A percentile compares a stretch with the other conserved stretches of the same genome.
These are phyloP conservation scores for Licmophora abbreviata DNA, from an alignment of 108 stramenopile species.

Conservation along the genomic window DNA sequence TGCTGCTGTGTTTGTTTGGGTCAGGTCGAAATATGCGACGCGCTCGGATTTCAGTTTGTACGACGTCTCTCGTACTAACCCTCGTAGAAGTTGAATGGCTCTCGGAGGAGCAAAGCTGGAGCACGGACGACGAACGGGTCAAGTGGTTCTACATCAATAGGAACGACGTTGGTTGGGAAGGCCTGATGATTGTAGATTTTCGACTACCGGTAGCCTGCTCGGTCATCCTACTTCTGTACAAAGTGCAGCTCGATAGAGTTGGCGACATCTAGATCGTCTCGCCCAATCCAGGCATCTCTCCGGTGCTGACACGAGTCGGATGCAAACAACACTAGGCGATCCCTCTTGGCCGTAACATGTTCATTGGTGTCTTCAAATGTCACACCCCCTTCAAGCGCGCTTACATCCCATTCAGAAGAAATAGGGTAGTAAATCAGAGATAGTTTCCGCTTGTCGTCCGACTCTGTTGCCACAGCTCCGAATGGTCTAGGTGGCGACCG, in stretches of 20 bases:
- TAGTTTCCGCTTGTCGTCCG: slow-evolving; percentile 19
- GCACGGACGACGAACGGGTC: too few relatives aligned
- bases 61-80: too few relatives aligned
- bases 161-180: too few relatives aligned
- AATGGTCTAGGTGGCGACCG: slow-evolving; percentile 1
- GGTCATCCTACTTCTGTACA: slow-evolving; percentile 11
- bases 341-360: slow-evolving; percentile 10
- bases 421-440: slow-evolving; percentile 24
- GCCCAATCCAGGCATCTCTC: slow-evolving; percentile 18
- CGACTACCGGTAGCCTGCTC: too few relatives aligned
- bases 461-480: slow-evolving; percentile 2
- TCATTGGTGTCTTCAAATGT: slow-evolving; percentile 9
- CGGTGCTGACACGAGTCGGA: slow-evolving; percentile 15
- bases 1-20: too few relatives aligned
- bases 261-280: slow-evolving; percentile 12
- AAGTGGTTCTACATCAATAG: too few relatives aligned
- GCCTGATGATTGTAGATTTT: too few relatives aligned
- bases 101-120: too few relatives aligned
- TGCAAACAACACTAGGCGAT: slow-evolving; percentile 27
- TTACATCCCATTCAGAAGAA: slow-evolving; percentile 16
- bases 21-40: too few relatives aligned
- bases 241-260: slow-evolving; percentile 24
- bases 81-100: too few relatives aligned
- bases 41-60: too few relatives aligned
- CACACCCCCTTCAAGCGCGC: slow-evolving; percentile 19